Percentiles rank a stretch among this genome's conserved stretches.
Evolutionary conservation across 495 filamentous ascomycete species (phyloP).

Genomic region (Xylaria intraflava): DNA sequence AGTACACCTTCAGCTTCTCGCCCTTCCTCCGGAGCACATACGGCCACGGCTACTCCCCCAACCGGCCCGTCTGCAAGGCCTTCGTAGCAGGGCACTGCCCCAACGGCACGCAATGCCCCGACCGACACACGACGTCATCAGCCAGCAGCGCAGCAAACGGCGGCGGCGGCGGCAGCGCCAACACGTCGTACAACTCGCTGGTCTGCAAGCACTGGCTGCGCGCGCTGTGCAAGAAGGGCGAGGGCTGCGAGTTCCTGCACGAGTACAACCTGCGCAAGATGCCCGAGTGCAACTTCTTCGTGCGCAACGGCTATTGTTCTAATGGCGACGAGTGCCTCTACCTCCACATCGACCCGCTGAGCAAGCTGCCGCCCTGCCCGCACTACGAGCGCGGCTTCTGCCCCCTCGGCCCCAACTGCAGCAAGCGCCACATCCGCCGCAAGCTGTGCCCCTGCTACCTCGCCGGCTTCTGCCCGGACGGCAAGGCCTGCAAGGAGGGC

Average conservation of each 20-base stretch:
- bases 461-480: conserved; percentile 91
- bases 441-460: conserved; percentile 80
- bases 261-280: conserved; percentile 97
- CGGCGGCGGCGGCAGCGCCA: conserved; percentile 6
- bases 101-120: conserved; percentile 65
- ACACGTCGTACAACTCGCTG: conserved; percentile 53
- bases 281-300: conserved; percentile 93
- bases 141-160: conserved; percentile 11
- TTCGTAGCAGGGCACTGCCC: conserved; percentile 69
- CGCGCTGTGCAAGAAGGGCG: conserved; percentile 93
- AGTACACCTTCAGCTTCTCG: conserved; percentile 65
- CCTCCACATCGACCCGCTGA: conserved; percentile 81
- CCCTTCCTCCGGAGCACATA: conserved; percentile 68
- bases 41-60: conserved; percentile 65
- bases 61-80: conserved; percentile 74
- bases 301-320: conserved; percentile 83
- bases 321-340: conserved; percentile 97
- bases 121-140: conserved; percentile 35
- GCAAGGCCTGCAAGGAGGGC: conserved; percentile 64
- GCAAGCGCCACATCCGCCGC: conserved; percentile 75
- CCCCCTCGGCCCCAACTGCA: conserved; percentile 76
- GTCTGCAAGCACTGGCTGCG: conserved; percentile 99
- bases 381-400: conserved; percentile 97
- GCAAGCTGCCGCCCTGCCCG: conserved; percentile 75
- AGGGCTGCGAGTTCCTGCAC: conserved; percentile 92